These are phyloP conservation scores for Magnolia sinica DNA, from an alignment of 164 flowering plant species.

Conservation along the genomic window DNA sequence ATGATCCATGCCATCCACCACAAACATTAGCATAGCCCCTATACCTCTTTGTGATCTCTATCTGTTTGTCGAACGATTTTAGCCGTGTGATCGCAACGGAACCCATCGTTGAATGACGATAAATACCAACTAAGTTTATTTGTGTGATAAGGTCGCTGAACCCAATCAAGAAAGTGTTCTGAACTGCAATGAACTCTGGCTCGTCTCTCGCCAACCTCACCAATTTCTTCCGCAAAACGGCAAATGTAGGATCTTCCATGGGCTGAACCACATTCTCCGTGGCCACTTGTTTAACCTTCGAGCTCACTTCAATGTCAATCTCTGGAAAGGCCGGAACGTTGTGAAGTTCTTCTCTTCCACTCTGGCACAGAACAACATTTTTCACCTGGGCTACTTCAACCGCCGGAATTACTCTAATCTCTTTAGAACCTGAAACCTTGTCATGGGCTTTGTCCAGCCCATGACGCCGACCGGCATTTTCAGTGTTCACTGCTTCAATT, in stretches of 20 bases:
- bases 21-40: slow-evolving; percentile 28
- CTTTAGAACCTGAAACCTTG: no score
- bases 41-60: slow-evolving; percentile 13
- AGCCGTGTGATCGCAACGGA: slow-evolving; percentile 6
- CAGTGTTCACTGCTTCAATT: no score
- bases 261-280: slow-evolving; percentile 4
- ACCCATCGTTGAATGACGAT: slow-evolving; percentile 12
- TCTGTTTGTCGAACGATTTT: slow-evolving; percentile 24
- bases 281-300: slow-evolving; percentile 8
- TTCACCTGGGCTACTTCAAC: no score
- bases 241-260: neutral
- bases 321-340: no score
- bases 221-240: neutral
- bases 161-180: slow-evolving; percentile 8
- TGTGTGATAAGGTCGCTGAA: slow-evolving; percentile 4
- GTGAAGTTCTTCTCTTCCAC: no score
- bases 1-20: slow-evolving; percentile 25
- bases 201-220: slow-evolving; percentile 6
- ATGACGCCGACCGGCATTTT: no score
- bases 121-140: slow-evolving; percentile 14
- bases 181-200: slow-evolving; percentile 7
- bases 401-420: no score
- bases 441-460: no score
- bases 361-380: no score
- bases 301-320: neutral